Evolutionary conservation across 257 asterid genomes (phyloP).

Genomic region (Solanum virginianum): DNA sequence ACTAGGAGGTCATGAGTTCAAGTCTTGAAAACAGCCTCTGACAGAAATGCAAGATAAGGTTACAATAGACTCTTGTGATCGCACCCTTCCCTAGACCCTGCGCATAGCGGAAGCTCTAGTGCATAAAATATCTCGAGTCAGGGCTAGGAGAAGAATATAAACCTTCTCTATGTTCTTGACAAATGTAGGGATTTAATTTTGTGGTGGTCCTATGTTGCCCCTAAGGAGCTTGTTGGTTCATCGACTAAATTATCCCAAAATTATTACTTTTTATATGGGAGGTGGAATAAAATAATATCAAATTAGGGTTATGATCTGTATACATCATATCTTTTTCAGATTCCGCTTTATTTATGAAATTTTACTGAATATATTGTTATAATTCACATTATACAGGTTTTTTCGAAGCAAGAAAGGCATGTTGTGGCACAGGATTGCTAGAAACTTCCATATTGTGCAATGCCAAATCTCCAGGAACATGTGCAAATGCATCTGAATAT

Average conservation of each 20-base stretch:
- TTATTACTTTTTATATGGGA: too few species aligned
- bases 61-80: too few species aligned
- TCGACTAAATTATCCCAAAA: too few species aligned
- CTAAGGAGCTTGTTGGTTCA: too few species aligned
- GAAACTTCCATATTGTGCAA: conserved; percentile 79
- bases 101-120: not conserved
- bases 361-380: not conserved
- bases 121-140: not conserved
- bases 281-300: too few species aligned
- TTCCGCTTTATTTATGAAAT: not conserved
- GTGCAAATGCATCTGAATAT: conserved; percentile 65
- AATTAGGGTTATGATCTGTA: too few species aligned
- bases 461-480: conserved; percentile 61
- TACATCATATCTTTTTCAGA: not conserved
- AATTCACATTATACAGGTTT: conserved; percentile 32
- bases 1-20: too few species aligned
- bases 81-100: too few species aligned
- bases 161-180: not conserved
- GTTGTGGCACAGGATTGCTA: conserved; percentile 70
- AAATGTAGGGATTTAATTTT: not conserved
- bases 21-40: too few species aligned
- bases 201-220: not conserved
- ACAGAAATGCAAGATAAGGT: too few species aligned
- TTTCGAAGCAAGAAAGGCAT: conserved; percentile 80
- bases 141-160: not conserved